Conservation (phyloP, 169 alveolate genomes). For the Plasmodium yoelii region DNA sequence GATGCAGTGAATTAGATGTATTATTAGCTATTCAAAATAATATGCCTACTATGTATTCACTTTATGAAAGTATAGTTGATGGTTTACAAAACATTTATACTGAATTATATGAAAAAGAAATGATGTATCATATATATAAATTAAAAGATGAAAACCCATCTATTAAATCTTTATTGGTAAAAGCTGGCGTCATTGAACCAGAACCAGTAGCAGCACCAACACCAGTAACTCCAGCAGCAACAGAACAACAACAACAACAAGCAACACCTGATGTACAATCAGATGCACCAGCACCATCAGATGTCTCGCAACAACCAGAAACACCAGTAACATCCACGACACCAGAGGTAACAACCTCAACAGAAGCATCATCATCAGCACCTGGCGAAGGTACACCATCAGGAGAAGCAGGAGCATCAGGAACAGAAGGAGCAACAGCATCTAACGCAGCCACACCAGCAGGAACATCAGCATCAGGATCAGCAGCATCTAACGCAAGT, state of each 20-base stretch:
- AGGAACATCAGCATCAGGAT: too few species aligned
- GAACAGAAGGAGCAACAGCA: not conserved
- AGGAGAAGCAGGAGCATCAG: too few species aligned
- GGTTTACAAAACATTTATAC: constrained; percentile 1
- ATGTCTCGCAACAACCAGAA: not conserved
- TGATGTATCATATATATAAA: constrained; percentile 31
- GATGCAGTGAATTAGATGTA: constrained; percentile 31
- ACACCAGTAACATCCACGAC: not conserved
- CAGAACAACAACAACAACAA: not conserved
- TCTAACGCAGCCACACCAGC: not conserved
- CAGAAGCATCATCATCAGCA: too few species aligned
- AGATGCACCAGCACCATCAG: not conserved
- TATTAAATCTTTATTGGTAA: constrained; percentile 9
- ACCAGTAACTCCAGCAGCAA: not conserved
- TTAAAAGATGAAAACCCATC: not conserved
- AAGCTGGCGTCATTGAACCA: not conserved
- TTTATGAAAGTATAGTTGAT: constrained; percentile 14
- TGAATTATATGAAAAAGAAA: constrained; percentile 43
- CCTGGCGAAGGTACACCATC: too few species aligned
- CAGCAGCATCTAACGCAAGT: not conserved
- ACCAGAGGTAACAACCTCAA: not conserved
- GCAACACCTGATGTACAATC: not conserved
- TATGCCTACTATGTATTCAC: constrained; percentile 39
- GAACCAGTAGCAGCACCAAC: not conserved
- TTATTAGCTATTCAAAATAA: constrained; percentile 41